Evolutionary conservation across 768 basidiomycete genomes (phyloP).

Genomic region (Mycena polygramma): DNA sequence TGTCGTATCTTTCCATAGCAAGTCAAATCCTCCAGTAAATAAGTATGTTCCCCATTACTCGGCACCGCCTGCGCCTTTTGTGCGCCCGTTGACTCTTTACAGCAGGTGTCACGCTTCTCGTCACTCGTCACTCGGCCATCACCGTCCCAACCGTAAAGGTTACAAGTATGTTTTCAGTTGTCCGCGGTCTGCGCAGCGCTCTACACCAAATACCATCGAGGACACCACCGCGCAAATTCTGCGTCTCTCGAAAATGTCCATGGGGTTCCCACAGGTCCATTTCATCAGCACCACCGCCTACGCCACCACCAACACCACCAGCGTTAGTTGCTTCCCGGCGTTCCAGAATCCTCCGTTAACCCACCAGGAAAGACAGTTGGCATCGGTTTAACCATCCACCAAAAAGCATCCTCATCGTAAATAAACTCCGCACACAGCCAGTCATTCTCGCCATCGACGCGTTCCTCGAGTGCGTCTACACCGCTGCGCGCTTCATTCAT

Average conservation of each 20-base stretch:
- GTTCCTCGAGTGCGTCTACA: slow-evolving; percentile 70
- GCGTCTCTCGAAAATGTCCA: background rate
- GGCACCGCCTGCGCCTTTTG: background rate
- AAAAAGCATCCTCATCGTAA: slow-evolving; percentile 80
- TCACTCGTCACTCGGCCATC: background rate
- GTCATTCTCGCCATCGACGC: slow-evolving; percentile 83
- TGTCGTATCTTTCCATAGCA: too few relatives aligned
- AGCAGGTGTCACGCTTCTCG: background rate
- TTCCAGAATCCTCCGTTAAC: slow-evolving; percentile 7
- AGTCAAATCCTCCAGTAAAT: too few relatives aligned
- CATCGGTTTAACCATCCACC: slow-evolving; percentile 55
- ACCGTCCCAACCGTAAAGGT: background rate
- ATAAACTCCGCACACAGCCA: slow-evolving; percentile 83
- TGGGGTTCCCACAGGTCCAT: slow-evolving; percentile 2
- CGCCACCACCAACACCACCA: slow-evolving; percentile 39
- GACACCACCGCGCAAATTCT: slow-evolving; percentile 2
- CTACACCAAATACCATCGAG: slow-evolving; percentile 13
- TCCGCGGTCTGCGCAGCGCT: slow-evolving; percentile 21
- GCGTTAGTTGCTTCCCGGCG: slow-evolving; percentile 33
- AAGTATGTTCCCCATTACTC: too few relatives aligned
- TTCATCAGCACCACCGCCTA: slow-evolving; percentile 32
- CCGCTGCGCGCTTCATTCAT: slow-evolving; percentile 17
- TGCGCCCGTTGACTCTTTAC: background rate
- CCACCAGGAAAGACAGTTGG: slow-evolving; percentile 53
- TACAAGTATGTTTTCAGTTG: slow-evolving; percentile 19